phyloP scores from a whole-genome alignment of 1,284 basidiomycete species.

The Trametes polyzona region DNA sequence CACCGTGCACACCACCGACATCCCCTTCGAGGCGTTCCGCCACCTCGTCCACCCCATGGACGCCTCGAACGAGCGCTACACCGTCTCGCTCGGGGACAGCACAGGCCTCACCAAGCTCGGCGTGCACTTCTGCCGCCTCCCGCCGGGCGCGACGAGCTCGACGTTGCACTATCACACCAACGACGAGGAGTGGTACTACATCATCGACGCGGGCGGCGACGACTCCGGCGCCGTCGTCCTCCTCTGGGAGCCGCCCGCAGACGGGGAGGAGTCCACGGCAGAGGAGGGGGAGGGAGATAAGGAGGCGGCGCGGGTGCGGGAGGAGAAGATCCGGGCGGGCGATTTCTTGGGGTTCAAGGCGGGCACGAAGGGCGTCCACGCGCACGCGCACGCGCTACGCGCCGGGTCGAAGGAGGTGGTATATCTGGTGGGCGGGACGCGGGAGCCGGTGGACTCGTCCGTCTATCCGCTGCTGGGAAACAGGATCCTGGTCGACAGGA shows the following conservation, averaged over 20 bases:
- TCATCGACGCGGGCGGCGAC: conserved; percentile 32
- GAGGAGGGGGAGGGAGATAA: background rate
- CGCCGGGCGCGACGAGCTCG: conserved; percentile 28
- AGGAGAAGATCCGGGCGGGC: conserved; percentile 27
- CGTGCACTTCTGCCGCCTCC: conserved; percentile 32
- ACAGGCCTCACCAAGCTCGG: conserved; percentile 31
- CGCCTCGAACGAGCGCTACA: conserved; percentile 24
- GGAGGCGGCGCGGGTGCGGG: conserved; percentile 12
- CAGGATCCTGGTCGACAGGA: conserved; percentile 20
- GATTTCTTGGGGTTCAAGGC: conserved; percentile 37
- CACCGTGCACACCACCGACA: conserved; percentile 17
- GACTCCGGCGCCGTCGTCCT: conserved; percentile 21
- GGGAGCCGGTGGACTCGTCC: conserved; percentile 29
- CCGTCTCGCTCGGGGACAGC: conserved; percentile 30
- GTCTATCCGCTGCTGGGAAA: conserved; percentile 27
- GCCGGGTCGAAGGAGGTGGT: conserved; percentile 28
- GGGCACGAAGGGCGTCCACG: conserved; percentile 19
- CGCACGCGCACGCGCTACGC: conserved; percentile 28
- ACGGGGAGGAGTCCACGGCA: background rate
- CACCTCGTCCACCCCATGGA: conserved; percentile 19
- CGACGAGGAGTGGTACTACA: conserved; percentile 37
- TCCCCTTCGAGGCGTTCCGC: conserved; percentile 13
- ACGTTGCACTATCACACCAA: conserved; percentile 33
- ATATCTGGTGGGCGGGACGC: conserved; percentile 33
- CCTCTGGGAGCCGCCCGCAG: conserved; percentile 16